Percentiles rank a stretch among this genome's conserved stretches.
Conservation (phyloP, 768 basidiomycete species). For the Lentinula sp. region DNA sequence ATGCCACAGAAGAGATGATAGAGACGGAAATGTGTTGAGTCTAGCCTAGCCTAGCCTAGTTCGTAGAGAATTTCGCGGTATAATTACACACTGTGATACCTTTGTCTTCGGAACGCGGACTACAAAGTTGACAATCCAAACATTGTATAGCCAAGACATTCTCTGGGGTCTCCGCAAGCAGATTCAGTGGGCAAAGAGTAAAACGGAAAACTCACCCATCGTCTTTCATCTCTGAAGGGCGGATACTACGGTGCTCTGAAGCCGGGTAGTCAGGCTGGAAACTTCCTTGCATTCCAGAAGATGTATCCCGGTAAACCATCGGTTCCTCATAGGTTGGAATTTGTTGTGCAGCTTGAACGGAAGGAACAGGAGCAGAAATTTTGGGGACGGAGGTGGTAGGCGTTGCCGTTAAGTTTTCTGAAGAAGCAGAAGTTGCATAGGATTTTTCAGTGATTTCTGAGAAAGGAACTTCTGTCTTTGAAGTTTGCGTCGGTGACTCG, state of each 20-base stretch:
- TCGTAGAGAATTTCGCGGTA: slow-evolving; percentile 47
- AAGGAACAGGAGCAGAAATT: slow-evolving; percentile 7
- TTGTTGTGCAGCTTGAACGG: slow-evolving; percentile 47
- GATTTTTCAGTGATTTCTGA: slow-evolving; percentile 18
- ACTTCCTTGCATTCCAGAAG: slow-evolving; percentile 28
- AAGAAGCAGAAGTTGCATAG: slow-evolving; percentile 15
- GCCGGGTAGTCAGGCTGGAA: slow-evolving; percentile 37
- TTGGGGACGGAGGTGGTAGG: slow-evolving; percentile 18
- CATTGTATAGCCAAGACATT: background rate
- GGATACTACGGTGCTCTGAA: slow-evolving; percentile 55
- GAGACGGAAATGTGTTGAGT: slow-evolving; percentile 68
- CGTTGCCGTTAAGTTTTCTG: slow-evolving; percentile 16
- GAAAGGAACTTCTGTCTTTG: slow-evolving; percentile 12
- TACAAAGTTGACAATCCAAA: background rate
- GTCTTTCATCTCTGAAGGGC: slow-evolving; percentile 92
- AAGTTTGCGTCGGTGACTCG: background rate
- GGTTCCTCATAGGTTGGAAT: slow-evolving; percentile 76
- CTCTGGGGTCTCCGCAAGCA: background rate
- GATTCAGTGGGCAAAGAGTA: slow-evolving; percentile 2
- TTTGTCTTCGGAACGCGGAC: slow-evolving; percentile 17
- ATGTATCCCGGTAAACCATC: slow-evolving; percentile 35
- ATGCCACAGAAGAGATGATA: slow-evolving; percentile 53
- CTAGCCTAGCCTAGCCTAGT: slow-evolving; percentile 70
- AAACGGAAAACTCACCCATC: slow-evolving; percentile 80
- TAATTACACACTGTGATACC: slow-evolving; percentile 12